Conservation (phyloP, 2,329 filamentous ascomycete species). For the Clathrospora elynae region DNA sequence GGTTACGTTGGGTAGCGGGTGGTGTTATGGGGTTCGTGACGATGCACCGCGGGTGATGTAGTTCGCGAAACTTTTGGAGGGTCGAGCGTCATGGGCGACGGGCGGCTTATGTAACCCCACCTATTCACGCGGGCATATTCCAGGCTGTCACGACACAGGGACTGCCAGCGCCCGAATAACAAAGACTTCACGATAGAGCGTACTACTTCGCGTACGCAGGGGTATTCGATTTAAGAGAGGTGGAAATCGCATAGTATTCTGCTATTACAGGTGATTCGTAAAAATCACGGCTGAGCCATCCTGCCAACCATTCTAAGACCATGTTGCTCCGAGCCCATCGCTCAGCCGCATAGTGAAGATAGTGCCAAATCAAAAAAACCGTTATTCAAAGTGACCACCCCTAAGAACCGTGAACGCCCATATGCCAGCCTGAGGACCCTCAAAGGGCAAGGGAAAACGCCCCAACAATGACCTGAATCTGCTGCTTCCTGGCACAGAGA, state of each 20-base stretch:
- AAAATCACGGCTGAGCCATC: constrained; percentile 6
- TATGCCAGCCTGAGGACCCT: constrained; percentile 23
- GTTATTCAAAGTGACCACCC: constrained; percentile 15
- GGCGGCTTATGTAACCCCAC: constrained; percentile 7
- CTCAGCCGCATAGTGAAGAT: constrained; percentile 8
- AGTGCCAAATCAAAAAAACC: constrained; percentile 7
- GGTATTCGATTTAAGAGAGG: neutral
- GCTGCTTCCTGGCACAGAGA: too few relatives aligned
- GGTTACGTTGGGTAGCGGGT: neutral
- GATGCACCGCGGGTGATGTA: constrained; percentile 26
- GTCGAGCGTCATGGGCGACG: constrained; percentile 16
- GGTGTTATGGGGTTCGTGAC: constrained; percentile 12
- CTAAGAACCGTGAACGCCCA: constrained; percentile 25
- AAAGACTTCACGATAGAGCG: too few relatives aligned
- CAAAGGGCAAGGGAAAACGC: neutral
- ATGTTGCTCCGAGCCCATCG: constrained; percentile 3
- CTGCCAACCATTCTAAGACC: constrained; percentile 10
- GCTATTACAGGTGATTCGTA: constrained; percentile 26
- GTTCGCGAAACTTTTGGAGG: constrained; percentile 33
- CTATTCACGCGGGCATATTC: too few relatives aligned
- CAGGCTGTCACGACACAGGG: too few relatives aligned
- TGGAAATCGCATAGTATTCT: constrained; percentile 5
- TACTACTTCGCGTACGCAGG: too few relatives aligned
- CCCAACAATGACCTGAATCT: too few relatives aligned
- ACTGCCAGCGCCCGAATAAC: too few relatives aligned